Conservation (phyloP, 2,329 filamentous ascomycete species). For the Scleromitrula shiraiana region DNA sequence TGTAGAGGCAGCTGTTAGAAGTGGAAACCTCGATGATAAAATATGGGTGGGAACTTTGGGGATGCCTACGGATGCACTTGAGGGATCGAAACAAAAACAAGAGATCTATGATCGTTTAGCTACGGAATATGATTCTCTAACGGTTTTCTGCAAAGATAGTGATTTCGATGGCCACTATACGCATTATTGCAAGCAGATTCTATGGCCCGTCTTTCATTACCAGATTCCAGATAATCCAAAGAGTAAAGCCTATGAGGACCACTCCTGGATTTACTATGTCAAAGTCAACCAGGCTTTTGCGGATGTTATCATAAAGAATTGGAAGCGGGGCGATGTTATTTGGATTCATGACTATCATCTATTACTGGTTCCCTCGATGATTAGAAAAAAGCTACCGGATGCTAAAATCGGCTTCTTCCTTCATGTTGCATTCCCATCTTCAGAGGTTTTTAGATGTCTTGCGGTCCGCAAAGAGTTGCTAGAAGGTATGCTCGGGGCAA, state of each 20-base stretch:
- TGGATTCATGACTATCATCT: slow-evolving; percentile 97
- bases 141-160: slow-evolving; percentile 80
- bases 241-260: slow-evolving; percentile 95
- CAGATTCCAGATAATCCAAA: slow-evolving; percentile 97
- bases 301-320: slow-evolving; percentile 80
- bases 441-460: slow-evolving; percentile 89
- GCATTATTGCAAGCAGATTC: slow-evolving; percentile 94
- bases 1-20: slow-evolving; percentile 65
- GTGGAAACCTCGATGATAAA: slow-evolving; percentile 62
- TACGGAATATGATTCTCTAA: slow-evolving; percentile 72
- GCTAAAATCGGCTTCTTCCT: slow-evolving; percentile 95
- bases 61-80: slow-evolving; percentile 84
- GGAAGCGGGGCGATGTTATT: slow-evolving; percentile 86
- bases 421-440: slow-evolving; percentile 91
- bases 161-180: slow-evolving; percentile 93
- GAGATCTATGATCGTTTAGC: slow-evolving; percentile 78
- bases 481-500: slow-evolving; percentile 87
- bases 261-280: slow-evolving; percentile 93
- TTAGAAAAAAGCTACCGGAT: slow-evolving; percentile 82
- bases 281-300: slow-evolving; percentile 90
- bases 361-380: slow-evolving; percentile 78
- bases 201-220: slow-evolving; percentile 98
- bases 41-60: slow-evolving; percentile 90
- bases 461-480: slow-evolving; percentile 80
- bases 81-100: slow-evolving; percentile 63